Percentiles rank a stretch among this genome's conserved stretches.
These are phyloP conservation scores for Pinus tabuliformis DNA, from an alignment of 75 land plant species.

Conservation along the genomic window DNA sequence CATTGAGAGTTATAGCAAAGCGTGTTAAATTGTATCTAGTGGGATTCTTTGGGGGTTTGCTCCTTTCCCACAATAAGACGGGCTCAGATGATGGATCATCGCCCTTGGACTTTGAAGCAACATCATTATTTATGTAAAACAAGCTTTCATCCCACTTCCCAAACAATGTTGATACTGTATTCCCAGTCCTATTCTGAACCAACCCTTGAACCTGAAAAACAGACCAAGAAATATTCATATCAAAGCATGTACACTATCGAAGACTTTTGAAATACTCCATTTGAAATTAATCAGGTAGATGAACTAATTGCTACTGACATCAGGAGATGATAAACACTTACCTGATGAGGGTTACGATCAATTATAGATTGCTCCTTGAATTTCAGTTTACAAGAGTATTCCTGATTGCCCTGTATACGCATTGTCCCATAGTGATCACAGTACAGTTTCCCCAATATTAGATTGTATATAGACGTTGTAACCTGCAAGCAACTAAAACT, in stretches of 20 bases:
- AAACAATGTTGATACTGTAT: conserved; percentile 51
- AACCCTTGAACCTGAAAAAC: conserved; percentile 66
- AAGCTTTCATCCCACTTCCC: conserved; percentile 86
- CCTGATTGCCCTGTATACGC: conserved; percentile 63
- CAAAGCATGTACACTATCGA: background rate
- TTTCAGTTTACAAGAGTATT: conserved; percentile 65
- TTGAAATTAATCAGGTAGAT: background rate
- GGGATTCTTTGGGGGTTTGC: conserved; percentile 31
- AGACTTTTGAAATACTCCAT: background rate
- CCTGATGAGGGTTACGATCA: conserved; percentile 84
- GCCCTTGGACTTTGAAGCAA: conserved; percentile 17
- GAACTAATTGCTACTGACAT: background rate
- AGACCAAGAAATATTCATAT: background rate
- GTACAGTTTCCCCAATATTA: conserved; percentile 74
- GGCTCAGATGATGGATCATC: conserved; percentile 28
- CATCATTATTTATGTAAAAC: conserved; percentile 43
- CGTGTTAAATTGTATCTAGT: conserved; percentile 61
- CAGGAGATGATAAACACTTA: conserved; percentile 6
- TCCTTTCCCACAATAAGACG: conserved; percentile 39
- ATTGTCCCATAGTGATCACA: conserved; percentile 84
- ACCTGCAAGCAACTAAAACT: conserved; percentile 36
- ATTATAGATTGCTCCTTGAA: conserved; percentile 82
- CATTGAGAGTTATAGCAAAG: conserved; percentile 66
- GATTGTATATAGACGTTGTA: conserved; percentile 72
- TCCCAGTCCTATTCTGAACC: conserved; percentile 49